Evolutionary conservation across 352 stramenopile species (phyloP), one percentile per base, ranked within the genome.

Genomic region (Phytopythium helicoides): DNA sequence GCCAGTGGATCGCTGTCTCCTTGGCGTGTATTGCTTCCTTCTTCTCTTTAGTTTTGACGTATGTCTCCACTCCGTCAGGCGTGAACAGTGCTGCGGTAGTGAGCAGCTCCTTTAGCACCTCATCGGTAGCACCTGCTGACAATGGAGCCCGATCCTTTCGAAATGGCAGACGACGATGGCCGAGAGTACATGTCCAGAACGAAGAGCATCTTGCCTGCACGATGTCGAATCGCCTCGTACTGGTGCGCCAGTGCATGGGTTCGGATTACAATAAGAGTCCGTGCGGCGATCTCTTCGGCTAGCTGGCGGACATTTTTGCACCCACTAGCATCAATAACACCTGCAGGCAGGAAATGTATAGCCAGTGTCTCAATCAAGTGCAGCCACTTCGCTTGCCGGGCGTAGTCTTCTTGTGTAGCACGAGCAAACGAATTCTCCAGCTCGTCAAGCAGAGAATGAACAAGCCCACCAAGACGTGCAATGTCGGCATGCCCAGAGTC

Each of bases 221-320:
- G 66, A 35, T 92, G 79, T 18, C 82, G 77, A n/a, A 92, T 86
- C 47, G 89, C 88, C 56, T 87, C 85, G 74, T 92, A 92, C 44
- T 73, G 80, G 33, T 92, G 82, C 0, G 73, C 60, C 39, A 92
- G 48, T 0, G 71, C 74, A 14, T 88, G 73, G 3, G 46, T 40
- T 31, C 47, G 49, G 6, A 68, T 26, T 3, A 26, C 42, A n/a
- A n/a, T n/a, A n/a, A n/a, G n/a, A n/a, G n/a, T n/a, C n/a, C n/a
- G n/a, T n/a, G n/a, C n/a, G n/a, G n/a, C n/a, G n/a, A n/a, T n/a
- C n/a, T n/a, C 10, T 33, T 22, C 11, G 66, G 23, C 10, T 40
- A 38, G 50, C 54, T 45, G 71, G 61, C 40, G 67, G 52, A 37
- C 41, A 36, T 52, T 36, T 3, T 59, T n/a, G n/a, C n/a, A n/a